Evolutionary conservation across 2,329 filamentous ascomycete species (phyloP), one percentile per base, ranked within the genome.

Genomic region (Biscogniauxia mediterranea): DNA sequence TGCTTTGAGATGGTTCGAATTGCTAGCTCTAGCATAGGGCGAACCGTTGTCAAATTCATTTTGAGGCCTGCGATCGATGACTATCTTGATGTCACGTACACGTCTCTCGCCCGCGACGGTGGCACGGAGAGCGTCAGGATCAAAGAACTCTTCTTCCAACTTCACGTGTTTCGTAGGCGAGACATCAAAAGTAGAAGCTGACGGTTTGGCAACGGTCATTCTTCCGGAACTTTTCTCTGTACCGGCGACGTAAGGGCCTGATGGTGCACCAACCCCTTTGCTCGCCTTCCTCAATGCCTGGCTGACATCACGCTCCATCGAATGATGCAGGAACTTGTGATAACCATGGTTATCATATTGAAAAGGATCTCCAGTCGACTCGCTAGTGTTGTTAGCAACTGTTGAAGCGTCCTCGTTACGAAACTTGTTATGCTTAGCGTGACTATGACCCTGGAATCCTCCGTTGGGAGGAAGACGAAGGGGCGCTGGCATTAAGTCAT

Each of bases 221-320:
- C 13, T 21, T 23, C 21, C 38, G 0, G 58, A 46, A 13, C 55
- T 63, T 1, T 23, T 66, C 7, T 68, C 67, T 0, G 69, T 61
- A 23, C 66, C 70, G 49, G 65, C 58, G 8, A 71, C 56, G 32
- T 67, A 69, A 3, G 61, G 70, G 17, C 62, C 56, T 28, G 67
- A 73, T 23, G 68, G 64, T 15, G 64, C 68, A 46, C 66, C 71
- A 13, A 67, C 21, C n/a, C 68, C 26, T 7, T 63, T 61, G 28
- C 73, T 72, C 21, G 73, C 62, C 20, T 69, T 71, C 26, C 73
- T 74, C 20, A 81, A 73, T 7, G 74, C 76, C 23, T 67, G 73
- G 58, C 78, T 82, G 15, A 82, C 73, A 11, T 82, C 78, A 58
- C 76, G 72, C 62, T 82, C 80, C 59, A 74, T 75, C 1, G 74